Evolutionary conservation across 768 basidiomycete genomes (phyloP).

Genomic region (Rubroboletus satanas): DNA sequence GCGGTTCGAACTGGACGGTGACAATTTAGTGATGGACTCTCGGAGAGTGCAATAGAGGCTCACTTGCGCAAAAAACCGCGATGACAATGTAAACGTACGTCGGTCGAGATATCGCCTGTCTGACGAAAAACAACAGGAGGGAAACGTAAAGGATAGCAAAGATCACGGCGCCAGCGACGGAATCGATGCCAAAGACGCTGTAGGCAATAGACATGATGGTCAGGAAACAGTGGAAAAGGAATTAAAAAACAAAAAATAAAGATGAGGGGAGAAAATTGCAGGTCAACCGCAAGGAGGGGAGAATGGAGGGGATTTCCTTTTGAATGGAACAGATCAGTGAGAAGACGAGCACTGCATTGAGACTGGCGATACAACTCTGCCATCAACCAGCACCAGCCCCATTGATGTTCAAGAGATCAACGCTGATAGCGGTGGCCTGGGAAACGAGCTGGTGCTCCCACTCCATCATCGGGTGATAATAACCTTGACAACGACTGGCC

Average conservation of each 20-base stretch:
- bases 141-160: conserved; percentile 31
- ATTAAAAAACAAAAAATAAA: neutral
- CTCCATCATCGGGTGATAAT: neutral
- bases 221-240: neutral
- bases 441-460: neutral
- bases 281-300: conserved; percentile 18
- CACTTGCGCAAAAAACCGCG: conserved; percentile 29
- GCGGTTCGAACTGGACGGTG: conserved; percentile 25
- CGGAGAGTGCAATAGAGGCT: neutral
- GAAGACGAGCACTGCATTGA: conserved; percentile 10
- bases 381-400: neutral
- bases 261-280: conserved; percentile 3
- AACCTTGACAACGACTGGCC: neutral
- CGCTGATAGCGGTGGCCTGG: neutral
- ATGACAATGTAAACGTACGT: conserved; percentile 29
- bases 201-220: conserved; percentile 19
- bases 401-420: neutral
- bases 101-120: conserved; percentile 17
- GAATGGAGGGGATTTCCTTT: conserved; percentile 3
- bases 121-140: conserved; percentile 22
- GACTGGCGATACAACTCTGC: neutral
- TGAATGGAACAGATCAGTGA: conserved; percentile 4
- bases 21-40: neutral
- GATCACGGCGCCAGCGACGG: conserved; percentile 30
- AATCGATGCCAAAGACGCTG: conserved; percentile 24